These are phyloP conservation scores for Nemania diffusa DNA, from an alignment of 2,329 filamentous ascomycete genomes.

Conservation along the genomic window DNA sequence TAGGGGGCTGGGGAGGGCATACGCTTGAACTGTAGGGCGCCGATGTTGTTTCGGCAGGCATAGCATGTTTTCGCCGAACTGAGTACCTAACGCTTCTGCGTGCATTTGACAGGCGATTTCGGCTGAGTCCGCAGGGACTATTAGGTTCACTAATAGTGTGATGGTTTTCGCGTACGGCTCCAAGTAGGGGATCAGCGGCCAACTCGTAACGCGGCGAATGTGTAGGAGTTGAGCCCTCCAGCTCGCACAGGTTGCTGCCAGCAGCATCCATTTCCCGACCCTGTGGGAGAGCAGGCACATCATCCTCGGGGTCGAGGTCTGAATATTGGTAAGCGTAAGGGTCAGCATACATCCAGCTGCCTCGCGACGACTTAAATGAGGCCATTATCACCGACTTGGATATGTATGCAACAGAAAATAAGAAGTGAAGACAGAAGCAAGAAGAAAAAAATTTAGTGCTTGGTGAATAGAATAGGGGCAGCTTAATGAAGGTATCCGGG, in stretches of 20 bases:
- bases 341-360: constrained; percentile 35
- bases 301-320: background rate
- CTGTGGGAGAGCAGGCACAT: background rate
- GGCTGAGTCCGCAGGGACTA: constrained; percentile 13
- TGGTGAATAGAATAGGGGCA: background rate
- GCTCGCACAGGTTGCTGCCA: constrained; percentile 6
- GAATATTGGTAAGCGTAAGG: constrained; percentile 37
- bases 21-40: background rate
- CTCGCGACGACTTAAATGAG: constrained; percentile 3
- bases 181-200: background rate
- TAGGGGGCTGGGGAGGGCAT: background rate
- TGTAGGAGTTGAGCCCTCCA: constrained; percentile 11
- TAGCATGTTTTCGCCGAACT: background rate
- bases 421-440: background rate
- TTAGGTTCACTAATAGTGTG: background rate
- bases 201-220: constrained; percentile 14
- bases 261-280: background rate
- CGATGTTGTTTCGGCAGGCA: background rate
- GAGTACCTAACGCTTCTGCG: constrained; percentile 1
- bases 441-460: background rate
- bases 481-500: background rate
- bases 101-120: constrained; percentile 10
- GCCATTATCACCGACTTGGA: constrained; percentile 13
- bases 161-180: background rate
- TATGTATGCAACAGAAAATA: constrained; percentile 2